Evolutionary conservation across 352 stramenopile genomes (phyloP).

Genomic region (Globisporangium viniferum): DNA sequence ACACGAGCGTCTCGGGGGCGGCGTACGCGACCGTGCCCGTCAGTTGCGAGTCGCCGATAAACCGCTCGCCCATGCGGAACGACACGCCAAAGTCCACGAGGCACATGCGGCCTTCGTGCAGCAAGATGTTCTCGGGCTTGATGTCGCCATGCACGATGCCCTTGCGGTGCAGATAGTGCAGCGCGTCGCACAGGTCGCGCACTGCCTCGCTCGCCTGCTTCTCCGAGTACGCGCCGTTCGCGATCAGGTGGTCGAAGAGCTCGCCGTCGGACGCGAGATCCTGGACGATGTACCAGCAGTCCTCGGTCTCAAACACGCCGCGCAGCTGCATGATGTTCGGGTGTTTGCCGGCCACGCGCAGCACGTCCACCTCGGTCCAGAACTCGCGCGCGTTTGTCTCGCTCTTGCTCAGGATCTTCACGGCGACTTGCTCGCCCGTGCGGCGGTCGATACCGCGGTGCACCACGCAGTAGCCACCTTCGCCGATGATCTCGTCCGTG

Average conservation of each 20-base stretch:
- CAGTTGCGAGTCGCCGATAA: conserved; percentile 69
- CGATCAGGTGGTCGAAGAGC: conserved; percentile 85
- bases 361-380: conserved; percentile 80
- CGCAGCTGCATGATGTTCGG: conserved; percentile 79
- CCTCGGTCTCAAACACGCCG: conserved; percentile 69
- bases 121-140: conserved; percentile 87
- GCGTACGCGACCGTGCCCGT: conserved; percentile 77
- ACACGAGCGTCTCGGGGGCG: conserved; percentile 64
- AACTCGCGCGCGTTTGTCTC: conserved; percentile 78
- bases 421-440: conserved; percentile 65
- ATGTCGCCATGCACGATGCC: conserved; percentile 87
- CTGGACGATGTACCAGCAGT: conserved; percentile 79
- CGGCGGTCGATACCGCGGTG: conserved; percentile 60
- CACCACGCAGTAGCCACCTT: conserved; percentile 81
- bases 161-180: conserved; percentile 86
- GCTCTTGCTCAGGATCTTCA: conserved; percentile 81
- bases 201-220: conserved; percentile 64
- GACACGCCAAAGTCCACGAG: conserved; percentile 87
- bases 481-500: conserved; percentile 73
- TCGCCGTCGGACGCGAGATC: conserved; percentile 84
- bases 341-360: conserved; percentile 66
- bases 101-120: conserved; percentile 70
- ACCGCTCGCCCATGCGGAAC: conserved; percentile 73
- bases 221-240: conserved; percentile 86
- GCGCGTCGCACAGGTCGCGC: conserved; percentile 69